Evolutionary conservation across 306 rosid genomes (phyloP).

Genomic region (Cucumis sativus): DNA sequence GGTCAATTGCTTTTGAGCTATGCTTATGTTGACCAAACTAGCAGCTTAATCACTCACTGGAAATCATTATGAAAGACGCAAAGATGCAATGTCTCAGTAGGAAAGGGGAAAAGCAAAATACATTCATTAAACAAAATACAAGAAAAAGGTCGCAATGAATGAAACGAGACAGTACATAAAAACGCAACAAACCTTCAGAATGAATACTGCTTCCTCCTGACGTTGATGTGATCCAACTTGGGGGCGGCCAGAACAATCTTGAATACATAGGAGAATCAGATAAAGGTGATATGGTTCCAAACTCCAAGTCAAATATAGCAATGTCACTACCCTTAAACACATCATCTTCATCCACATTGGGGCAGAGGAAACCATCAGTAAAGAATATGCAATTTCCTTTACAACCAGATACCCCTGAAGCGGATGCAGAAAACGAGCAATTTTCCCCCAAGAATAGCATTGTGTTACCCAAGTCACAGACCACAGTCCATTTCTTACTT

Average conservation of each 20-base stretch:
- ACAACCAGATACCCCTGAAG: slow-evolving; percentile 24
- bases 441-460: slow-evolving; percentile 69
- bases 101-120: neutral
- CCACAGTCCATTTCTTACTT: slow-evolving; percentile 43
- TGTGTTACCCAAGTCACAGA: slow-evolving; percentile 39
- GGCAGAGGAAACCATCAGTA: slow-evolving; percentile 31
- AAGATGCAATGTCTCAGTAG: neutral
- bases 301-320: slow-evolving; percentile 40
- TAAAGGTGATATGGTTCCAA: slow-evolving; percentile 29
- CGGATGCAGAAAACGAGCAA: slow-evolving; percentile 50
- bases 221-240: slow-evolving; percentile 33
- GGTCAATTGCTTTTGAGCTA: too few species aligned
- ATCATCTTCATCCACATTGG: slow-evolving; percentile 13
- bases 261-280: slow-evolving; percentile 29
- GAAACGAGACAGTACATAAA: neutral
- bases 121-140: neutral
- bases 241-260: slow-evolving; percentile 69
- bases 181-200: neutral
- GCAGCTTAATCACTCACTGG: neutral
- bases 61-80: neutral
- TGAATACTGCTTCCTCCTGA: slow-evolving; percentile 23
- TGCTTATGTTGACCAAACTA: too few species aligned
- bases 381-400: slow-evolving; percentile 55
- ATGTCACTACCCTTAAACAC: slow-evolving; percentile 28
- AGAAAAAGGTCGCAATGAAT: neutral